These are phyloP conservation scores for Vanrija pseudolonga DNA, from an alignment of 1,284 basidiomycete genomes.

Conservation along the genomic window DNA sequence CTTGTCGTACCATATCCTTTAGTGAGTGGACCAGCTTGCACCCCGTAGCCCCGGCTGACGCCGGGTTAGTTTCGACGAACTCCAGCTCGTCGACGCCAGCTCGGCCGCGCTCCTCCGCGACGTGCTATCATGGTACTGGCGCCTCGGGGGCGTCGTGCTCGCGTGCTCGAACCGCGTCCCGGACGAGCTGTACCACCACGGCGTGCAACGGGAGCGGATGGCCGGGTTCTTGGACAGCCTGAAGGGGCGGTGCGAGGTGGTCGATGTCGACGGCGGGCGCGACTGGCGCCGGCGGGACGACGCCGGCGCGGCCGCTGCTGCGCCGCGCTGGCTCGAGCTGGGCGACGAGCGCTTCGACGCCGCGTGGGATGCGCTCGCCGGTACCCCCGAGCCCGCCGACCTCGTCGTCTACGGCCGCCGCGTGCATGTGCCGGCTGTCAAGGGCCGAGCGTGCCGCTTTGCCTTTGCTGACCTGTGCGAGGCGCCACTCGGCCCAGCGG, in stretches of 20 bases:
- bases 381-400: slow-evolving; percentile 11
- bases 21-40: slow-evolving; percentile 49
- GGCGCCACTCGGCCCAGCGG: slow-evolving; percentile 63
- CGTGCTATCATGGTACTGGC: slow-evolving; percentile 70
- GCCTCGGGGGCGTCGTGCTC: slow-evolving; percentile 65
- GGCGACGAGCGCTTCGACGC: slow-evolving; percentile 38
- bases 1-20: slow-evolving; percentile 49
- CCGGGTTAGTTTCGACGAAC: slow-evolving; percentile 58
- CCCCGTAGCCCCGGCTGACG: neutral
- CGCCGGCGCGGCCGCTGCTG: neutral
- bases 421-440: slow-evolving; percentile 55
- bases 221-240: slow-evolving; percentile 63
- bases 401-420: slow-evolving; percentile 56
- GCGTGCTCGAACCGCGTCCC: slow-evolving; percentile 61
- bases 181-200: slow-evolving; percentile 66
- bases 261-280: slow-evolving; percentile 55
- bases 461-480: slow-evolving; percentile 63
- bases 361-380: slow-evolving; percentile 31
- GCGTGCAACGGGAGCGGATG: slow-evolving; percentile 62
- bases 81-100: slow-evolving; percentile 67
- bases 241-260: slow-evolving; percentile 61
- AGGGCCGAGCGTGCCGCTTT: slow-evolving; percentile 55
- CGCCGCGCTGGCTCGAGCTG: slow-evolving; percentile 25
- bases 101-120: slow-evolving; percentile 64
- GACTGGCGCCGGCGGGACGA: slow-evolving; percentile 47